phyloP scores from a whole-genome alignment of 495 filamentous ascomycete species.

The Tuber aestivum region DNA sequence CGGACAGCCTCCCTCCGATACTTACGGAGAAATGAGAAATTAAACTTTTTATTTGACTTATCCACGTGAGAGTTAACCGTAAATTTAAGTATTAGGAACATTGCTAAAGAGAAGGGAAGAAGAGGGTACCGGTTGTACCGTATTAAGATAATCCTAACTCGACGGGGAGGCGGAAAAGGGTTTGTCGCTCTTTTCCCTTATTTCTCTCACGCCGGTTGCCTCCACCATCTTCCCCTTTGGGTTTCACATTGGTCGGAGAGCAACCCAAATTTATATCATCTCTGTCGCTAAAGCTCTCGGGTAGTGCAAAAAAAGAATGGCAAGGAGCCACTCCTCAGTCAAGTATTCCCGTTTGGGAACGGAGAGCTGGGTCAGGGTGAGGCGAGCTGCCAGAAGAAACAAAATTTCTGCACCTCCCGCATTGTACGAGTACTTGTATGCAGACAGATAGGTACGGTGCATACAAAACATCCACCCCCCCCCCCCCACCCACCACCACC shows the following conservation, averaged over 20 bases:
- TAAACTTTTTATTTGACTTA: not conserved
- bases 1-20: not conserved
- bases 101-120: not conserved
- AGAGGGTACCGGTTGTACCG: not conserved
- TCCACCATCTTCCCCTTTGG: constrained; percentile 31
- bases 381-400: not conserved
- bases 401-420: not conserved
- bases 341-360: constrained; percentile 24
- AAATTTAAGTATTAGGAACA: not conserved
- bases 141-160: not conserved
- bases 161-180: not conserved
- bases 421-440: not conserved
- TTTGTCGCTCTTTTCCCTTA: not conserved
- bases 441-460: not conserved
- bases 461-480: not conserved
- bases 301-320: constrained; percentile 28
- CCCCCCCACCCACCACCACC: not conserved
- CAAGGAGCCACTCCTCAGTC: constrained; percentile 23
- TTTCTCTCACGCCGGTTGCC: constrained; percentile 17
- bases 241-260: constrained; percentile 38
- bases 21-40: not conserved
- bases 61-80: not conserved
- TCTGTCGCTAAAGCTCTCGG: constrained; percentile 29
- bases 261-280: constrained; percentile 31
- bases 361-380: constrained; percentile 8